Evolutionary conservation across 805 yeast genomes (phyloP), one percentile per base, ranked within the genome.

Genomic region (Cyberlindnera mrakii): DNA sequence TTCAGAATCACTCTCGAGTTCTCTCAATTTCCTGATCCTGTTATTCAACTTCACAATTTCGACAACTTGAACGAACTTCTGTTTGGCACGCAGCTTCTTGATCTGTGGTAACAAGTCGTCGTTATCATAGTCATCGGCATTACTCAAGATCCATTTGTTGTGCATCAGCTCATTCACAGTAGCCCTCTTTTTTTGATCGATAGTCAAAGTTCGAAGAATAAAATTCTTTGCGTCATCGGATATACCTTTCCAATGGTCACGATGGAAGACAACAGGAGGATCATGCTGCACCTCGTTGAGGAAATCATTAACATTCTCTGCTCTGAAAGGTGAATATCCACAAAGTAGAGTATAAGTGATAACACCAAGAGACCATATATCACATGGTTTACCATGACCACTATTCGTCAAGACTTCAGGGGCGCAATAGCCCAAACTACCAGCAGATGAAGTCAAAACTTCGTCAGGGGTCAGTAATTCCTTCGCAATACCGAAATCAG

Each of bases 401-500:
- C 72, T 69, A 14, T 85, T 80, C 34, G 80, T 66, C 32, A 91
- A 73, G 7, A 91, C 89, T 59, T 91, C 99, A 0, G 99, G 99
- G 0, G 98, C 98, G 30, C 96, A 96, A 62, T 91, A 91, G 2
- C 99, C 98, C 64, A 87, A 81, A 1, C 96, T 85, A 1, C 98
- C 98, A 1, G 96, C 96, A 34, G 85, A 81, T 18, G 82, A 69
- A 29, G 73, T 78, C 46, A 87, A 68, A 46, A 77, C 67, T 43
- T 84, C 87, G 52, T 78, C 75, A 4, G 78, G 72, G 11, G 71
- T 62, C 45, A 72, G 70, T 50, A 91, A 67, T 53, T 77, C 74
- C 62, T 87, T 87, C 30, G 98, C 96, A 48, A 91, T 93, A 39
- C 99, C 99, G 63, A 91, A 91, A 66, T 91, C 99, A 1, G 97